Base-by-base conservation (phyloP, 208 protist genomes). In the Trypanosoma grayi region DNA sequence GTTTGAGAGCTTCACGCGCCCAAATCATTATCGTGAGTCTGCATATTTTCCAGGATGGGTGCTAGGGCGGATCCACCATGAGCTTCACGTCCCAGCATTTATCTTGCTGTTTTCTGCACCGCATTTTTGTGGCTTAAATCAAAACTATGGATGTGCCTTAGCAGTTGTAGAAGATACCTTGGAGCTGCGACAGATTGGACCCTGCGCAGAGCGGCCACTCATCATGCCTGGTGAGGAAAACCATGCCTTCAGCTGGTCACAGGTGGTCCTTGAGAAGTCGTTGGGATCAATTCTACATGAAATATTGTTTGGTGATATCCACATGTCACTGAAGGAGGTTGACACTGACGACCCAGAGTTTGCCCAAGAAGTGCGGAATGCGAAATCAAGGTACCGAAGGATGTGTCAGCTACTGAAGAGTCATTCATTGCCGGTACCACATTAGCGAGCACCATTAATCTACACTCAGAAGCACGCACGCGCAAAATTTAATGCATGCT, bases 11-110 rank as follows among this genome's bases (percentile, higher is more conserved):
- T 91, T 87, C 46, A 61, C 79, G 2, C 60, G 75, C 4, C 68
- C 72, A 5, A 90, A 88, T 47, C 87, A 85, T 66, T 86, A 85
- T 61, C 82, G 86, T 44, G 77, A 87, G 34, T 87, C 84, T 10
- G 83, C 85, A 41, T 94, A 90, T 69, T 87, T 92, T 34, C 84
- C 84, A 8, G 83, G 87, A 11, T 92, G 73, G 64, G 77, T 79
- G 16, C 69, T 94, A 7, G 80, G 83, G 4, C 66, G 80, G 47
- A 79, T 81, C 7, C 69, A 84, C 41, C 81, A 77, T 13, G 70
- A 83, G 46, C 83, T 76, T 47, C 67, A 79, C 14, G 41, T 91
- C 20, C 83, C 87, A 24, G 69, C 77, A 0, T 73, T 80, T 8
- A 61, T 89, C 33, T 75, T 85, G 28, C 57, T 94, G 37, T 94